Evolutionary conservation across 129 eudicot species (phyloP), one percentile per base, ranked within the genome.

Genomic region (Flaveria trinervia): DNA sequence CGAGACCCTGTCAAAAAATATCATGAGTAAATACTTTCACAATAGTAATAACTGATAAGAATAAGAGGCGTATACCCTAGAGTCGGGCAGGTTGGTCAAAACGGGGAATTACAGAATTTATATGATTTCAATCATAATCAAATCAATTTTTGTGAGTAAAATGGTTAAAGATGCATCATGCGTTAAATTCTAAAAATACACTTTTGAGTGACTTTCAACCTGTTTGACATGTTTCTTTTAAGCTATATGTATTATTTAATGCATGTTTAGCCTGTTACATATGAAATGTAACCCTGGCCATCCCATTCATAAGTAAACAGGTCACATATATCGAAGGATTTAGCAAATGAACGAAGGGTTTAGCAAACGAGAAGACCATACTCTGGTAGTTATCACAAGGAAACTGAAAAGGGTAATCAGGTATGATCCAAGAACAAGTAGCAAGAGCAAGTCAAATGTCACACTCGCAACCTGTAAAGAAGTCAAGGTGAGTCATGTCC

Each of bases 401-500:
- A 91, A 89, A 68, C 92, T 84, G 86, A 94, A 94, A 68, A 94
- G 97, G 9, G 86, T 70, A 49, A 94, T 94, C 84, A 94, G 68
- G 88, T 94, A 94, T 4, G 97, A 94, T 39, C 98, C 98, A 59
- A 94, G 59, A 51, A 85, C 89, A 9, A 94, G 90, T 57, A 91
- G 84, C 90, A 91, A 79, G 26, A 94, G 97, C 84, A 94, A 84
- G 92, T 94, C 98, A 14, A 94, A 94, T 25, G 97, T 91, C 57
- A 94, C 92, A 66, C 98, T 94, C 16, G 98, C 97, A 20, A 94
- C 98, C 98, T 94, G 96, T 77, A 86, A 79, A 28, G 16, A 77
- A 65, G 43, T 66, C 44, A 9, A 52, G 41, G 26, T 17, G 12
- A 9, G 7, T n/a, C n/a, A n/a, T 55, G 62, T 52, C 59, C 22